phyloP scores from a whole-genome alignment of 2,329 filamentous ascomycete genomes.

The Aaosphaeria arxii region DNA sequence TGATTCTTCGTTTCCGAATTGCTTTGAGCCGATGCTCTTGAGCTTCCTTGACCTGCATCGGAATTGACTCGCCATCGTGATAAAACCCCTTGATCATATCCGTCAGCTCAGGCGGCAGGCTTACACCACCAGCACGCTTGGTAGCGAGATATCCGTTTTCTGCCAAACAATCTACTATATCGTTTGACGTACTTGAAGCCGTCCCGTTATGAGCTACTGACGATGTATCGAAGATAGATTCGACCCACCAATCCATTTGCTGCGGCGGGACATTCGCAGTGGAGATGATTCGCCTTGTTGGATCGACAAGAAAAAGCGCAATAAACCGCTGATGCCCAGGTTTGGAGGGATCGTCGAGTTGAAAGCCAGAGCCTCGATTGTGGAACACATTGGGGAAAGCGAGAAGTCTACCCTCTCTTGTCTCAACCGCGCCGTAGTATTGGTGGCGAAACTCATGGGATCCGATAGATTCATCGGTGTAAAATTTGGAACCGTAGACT shows the following conservation, averaged over 20 bases:
- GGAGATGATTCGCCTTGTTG: conserved; percentile 46
- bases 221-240: conserved; percentile 6
- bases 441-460: background rate
- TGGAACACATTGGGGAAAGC: conserved; percentile 15
- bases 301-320: conserved; percentile 57
- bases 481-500: conserved; percentile 28
- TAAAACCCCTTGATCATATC: background rate
- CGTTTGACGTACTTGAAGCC: no score
- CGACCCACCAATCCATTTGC: no score
- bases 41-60: background rate
- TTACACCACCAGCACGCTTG: background rate
- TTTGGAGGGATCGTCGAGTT: conserved; percentile 44
- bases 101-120: background rate
- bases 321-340: conserved; percentile 55
- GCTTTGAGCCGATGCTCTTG: background rate
- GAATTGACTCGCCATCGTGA: background rate
- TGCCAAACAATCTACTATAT: no score
- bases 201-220: background rate
- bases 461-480: background rate
- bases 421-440: conserved; percentile 42
- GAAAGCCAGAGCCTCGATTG: conserved; percentile 32
- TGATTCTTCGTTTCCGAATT: conserved; percentile 1
- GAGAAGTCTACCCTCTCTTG: conserved; percentile 46
- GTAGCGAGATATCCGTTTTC: background rate
- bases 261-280: conserved; percentile 50